Percentiles rank a stretch among this genome's conserved stretches.
phyloP scores from a whole-genome alignment of 2,329 filamentous ascomycete species.

The Cladorrhinum sp. region DNA sequence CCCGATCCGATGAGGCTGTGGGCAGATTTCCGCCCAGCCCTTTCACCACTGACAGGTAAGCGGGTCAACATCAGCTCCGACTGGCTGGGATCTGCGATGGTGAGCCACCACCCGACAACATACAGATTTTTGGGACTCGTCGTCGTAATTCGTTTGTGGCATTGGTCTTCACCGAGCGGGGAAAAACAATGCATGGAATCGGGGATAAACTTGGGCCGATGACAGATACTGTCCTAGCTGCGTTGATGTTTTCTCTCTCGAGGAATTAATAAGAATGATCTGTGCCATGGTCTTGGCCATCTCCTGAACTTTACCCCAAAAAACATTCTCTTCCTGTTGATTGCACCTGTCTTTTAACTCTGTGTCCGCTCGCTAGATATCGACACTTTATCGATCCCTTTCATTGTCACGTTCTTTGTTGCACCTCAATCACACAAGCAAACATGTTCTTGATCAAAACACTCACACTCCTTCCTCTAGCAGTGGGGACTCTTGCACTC shows the following conservation, averaged over 20 bases:
- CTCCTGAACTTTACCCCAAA: too few relatives aligned
- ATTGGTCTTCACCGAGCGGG: too few relatives aligned
- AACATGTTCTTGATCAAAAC: neutral
- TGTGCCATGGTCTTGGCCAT: too few relatives aligned
- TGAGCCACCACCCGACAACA: neutral
- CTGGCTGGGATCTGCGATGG: neutral
- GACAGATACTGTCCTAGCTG: too few relatives aligned
- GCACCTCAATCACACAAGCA: neutral
- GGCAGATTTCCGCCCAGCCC: neutral
- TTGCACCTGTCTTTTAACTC: neutral
- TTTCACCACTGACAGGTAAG: neutral
- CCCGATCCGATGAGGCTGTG: neutral
- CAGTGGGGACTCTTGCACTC: neutral
- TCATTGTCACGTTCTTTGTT: neutral
- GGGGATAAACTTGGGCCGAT: too few relatives aligned
- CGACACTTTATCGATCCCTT: too few relatives aligned
- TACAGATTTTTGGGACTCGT: neutral
- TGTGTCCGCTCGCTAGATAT: neutral
- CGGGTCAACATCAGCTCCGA: slow-evolving; percentile 5
- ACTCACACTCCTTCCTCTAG: neutral
- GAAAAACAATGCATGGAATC: too few relatives aligned
- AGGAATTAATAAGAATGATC: too few relatives aligned
- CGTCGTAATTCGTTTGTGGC: neutral
- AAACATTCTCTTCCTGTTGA: neutral
- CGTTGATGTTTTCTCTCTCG: too few relatives aligned